Evolutionary conservation across 148 eudicot species (phyloP).

Genomic region (Silene latifolia): DNA sequence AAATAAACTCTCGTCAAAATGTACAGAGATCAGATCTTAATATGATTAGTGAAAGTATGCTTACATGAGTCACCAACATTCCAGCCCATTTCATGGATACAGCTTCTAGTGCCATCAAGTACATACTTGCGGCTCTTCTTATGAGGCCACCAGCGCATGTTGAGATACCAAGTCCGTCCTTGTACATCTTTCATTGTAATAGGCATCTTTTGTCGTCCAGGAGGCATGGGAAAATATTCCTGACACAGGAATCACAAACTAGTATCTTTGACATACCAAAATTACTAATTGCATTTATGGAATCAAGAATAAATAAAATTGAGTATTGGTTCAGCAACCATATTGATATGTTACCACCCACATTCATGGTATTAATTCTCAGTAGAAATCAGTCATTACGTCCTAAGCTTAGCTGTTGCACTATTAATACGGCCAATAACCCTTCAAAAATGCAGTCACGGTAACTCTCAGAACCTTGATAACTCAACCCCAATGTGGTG

Average conservation of each 20-base stretch:
- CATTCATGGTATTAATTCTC: too few relatives aligned
- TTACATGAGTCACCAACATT: slow-evolving; percentile 22
- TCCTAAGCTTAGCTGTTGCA: not conserved
- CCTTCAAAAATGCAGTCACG: not conserved
- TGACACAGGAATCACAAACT: slow-evolving; percentile 1
- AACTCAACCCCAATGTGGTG: too few relatives aligned
- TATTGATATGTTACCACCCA: not conserved
- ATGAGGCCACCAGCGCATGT: slow-evolving; percentile 11
- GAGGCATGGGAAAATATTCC: not conserved
- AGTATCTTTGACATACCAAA: not conserved
- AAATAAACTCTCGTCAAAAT: not conserved
- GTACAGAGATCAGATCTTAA: not conserved
- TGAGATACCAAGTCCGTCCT: not conserved
- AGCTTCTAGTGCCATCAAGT: slow-evolving; percentile 8
- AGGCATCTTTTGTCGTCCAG: not conserved
- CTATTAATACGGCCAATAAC: not conserved
- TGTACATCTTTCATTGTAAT: slow-evolving; percentile 1
- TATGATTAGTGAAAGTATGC: not conserved
- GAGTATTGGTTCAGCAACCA: not conserved
- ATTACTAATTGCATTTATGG: not conserved
- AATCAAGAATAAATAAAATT: not conserved
- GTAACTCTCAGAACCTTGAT: not conserved
- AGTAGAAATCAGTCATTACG: not conserved
- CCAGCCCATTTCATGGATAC: slow-evolving; percentile 2
- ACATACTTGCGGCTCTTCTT: slow-evolving; percentile 15